Base-by-base conservation (phyloP, 1,284 basidiomycete genomes). In the Cutaneotrichosporon sp. region DNA sequence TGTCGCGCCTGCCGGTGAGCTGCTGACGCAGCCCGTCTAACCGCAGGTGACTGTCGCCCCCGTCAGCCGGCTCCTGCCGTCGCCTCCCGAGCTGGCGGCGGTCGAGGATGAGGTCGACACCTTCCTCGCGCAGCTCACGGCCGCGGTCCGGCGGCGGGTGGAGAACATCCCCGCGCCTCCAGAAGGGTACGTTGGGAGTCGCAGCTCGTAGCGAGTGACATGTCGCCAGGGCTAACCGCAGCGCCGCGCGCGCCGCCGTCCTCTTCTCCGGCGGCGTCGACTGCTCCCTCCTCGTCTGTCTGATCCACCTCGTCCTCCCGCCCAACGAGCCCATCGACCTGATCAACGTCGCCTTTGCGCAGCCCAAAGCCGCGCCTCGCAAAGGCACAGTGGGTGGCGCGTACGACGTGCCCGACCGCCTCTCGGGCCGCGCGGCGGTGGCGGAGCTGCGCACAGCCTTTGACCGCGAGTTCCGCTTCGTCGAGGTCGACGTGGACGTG, bases 221-320 rank as follows among this genome's bases (percentile, higher is more conserved):
- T n/a, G n/a, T n/a, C n/a, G n/a, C 22, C 45, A 27, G n/a, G n/a
- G n/a, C 42, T 47, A 14, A 31, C 16, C 25, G 4, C 43, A 74
- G 72, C 0, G 55, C 68, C 51, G 84, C 90, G 0, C 85, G 87
- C 59, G 83, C 97, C 0, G 93, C 90, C 3, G 83, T 99, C 8
- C 83, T 99, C 5, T 99, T 99, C 77, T 97, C 94, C 22, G 95
- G 95, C 25, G 95, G 95, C 0, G 90, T 99, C 34, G 95, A 99
- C 74, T 98, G 89, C 18, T 89, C 94, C 0, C 82, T 92, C 25
- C 72, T 98, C 1, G 88, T 94, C 0, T 88, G 86, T 66, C 80
- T 98, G 0, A 89, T 92, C 0, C 85, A 95, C 70, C 82, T 90
- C 58, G 86, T 89, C 70, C 72, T 92, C 27, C 87, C 90, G 2